These are phyloP conservation scores for Bruguiera parviflora DNA, from an alignment of 345 rosid species.

Conservation along the genomic window DNA sequence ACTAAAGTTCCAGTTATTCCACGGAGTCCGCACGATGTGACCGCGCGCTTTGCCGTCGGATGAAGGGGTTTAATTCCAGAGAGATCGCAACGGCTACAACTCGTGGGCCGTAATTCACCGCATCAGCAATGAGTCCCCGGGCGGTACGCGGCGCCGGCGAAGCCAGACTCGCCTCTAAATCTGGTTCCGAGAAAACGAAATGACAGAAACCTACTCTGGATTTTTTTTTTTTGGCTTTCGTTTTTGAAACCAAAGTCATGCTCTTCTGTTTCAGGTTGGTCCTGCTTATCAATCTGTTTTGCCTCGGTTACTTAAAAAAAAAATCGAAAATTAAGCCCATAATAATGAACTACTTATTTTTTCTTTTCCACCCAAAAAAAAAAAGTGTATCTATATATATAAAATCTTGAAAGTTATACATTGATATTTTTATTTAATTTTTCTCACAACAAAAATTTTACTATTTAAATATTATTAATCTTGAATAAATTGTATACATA, in stretches of 20 bases:
- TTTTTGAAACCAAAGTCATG: neutral
- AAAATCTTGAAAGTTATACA: too few species aligned
- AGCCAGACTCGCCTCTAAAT: slow-evolving; percentile 9
- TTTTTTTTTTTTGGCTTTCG: neutral
- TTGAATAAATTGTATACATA: too few species aligned
- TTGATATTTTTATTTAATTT: too few species aligned
- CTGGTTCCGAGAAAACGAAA: neutral
- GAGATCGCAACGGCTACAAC: slow-evolving; percentile 16
- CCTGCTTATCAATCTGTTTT: neutral
- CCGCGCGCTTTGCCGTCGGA: neutral
- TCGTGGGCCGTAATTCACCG: slow-evolving; percentile 33
- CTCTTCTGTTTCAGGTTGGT: neutral
- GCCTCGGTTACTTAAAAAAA: neutral
- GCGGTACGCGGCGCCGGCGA: slow-evolving; percentile 11
- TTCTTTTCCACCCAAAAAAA: too few species aligned
- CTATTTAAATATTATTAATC: too few species aligned
- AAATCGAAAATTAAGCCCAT: neutral
- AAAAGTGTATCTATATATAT: too few species aligned
- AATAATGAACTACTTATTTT: neutral
- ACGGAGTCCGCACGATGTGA: neutral
- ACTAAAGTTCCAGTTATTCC: slow-evolving; percentile 22
- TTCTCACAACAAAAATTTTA: too few species aligned
- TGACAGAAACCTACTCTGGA: neutral
- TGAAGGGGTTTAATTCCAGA: neutral
- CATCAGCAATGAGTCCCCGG: slow-evolving; percentile 7